Base-by-base conservation (phyloP, 129 eudicot species). In the Helianthus annuus region DNA sequence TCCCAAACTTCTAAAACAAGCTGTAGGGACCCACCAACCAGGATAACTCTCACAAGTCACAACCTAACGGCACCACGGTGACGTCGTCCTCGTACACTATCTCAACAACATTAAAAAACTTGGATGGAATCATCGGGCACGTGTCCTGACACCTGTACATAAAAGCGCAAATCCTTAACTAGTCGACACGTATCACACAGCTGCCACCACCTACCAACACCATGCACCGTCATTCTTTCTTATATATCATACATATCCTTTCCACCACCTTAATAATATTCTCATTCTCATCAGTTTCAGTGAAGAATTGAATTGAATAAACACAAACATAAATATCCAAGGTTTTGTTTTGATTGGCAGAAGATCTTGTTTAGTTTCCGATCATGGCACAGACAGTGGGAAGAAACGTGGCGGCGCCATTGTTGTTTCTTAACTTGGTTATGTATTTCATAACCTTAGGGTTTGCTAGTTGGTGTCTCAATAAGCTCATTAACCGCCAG, bases 381-480 rank as follows among this genome's bases (percentile, higher is more conserved):
- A 74, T 74, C 46, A 86, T 85, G 91, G 96, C 91, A 29, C 71
- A 77, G 38, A 85, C 92, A 15, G 83, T 87, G 48, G 96, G 95
- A 34, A 83, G 91, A 52, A 92, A 80, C 75, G 5, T 92, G 22
- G 95, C 98, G 44, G 98, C 89, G 32, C 98, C 98, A 59, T 83
- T 92, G 89, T 70, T 89, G 95, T 86, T 92, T 52, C 57, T 92
- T 14, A 92, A 92, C 80, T 68, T 92, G 88, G 77, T 89, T 17
- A 81, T 92, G 95, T 89, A 85, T 44, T 74, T 83, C 2, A 82
- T 92, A 36, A 89, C 89, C 19, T 65, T 92, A 67, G 96, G 96
- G 16, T 92, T 92, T 63, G 73, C 96, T 8, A 87, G 89, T 73
- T 92, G 98, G 98, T 89, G 96, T 36, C 82, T 92, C 48, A 87